Percentiles rank a stretch among this genome's conserved stretches.
Evolutionary conservation across 169 alveolate species (phyloP).

Genomic region (Neospora caninum): DNA sequence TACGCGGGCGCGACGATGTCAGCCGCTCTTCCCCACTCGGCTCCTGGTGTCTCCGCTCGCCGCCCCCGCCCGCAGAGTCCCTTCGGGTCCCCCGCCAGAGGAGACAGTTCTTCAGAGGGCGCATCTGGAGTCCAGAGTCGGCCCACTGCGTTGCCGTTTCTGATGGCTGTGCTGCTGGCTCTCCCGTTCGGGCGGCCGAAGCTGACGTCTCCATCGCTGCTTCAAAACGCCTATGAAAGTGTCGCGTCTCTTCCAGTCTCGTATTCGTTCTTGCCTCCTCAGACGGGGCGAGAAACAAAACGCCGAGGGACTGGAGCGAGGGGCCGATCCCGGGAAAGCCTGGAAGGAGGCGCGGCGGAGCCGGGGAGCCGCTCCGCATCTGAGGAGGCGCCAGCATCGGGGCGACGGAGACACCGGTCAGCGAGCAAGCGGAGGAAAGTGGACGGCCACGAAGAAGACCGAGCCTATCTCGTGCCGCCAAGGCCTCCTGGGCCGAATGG

Average conservation of each 20-base stretch:
- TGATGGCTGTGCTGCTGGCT: conserved; percentile 29
- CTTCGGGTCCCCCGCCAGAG: background rate
- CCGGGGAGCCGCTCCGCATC: background rate
- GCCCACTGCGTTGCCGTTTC: background rate
- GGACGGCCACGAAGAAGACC: background rate
- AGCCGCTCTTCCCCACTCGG: too few relatives aligned
- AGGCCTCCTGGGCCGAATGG: background rate
- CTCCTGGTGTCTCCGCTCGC: too few relatives aligned
- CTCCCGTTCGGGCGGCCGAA: conserved; percentile 36
- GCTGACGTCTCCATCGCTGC: background rate
- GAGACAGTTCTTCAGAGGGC: background rate
- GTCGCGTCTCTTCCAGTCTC: background rate
- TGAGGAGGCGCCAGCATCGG: background rate
- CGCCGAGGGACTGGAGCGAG: background rate
- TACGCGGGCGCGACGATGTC: background rate
- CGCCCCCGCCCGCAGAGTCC: background rate
- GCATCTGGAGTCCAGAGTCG: background rate
- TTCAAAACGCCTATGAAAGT: background rate
- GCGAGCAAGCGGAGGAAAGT: background rate
- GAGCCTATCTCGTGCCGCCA: background rate
- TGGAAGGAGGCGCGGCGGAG: background rate
- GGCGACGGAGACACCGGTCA: background rate
- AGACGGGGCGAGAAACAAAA: background rate
- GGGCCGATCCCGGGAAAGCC: background rate
- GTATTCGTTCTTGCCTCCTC: background rate